These are phyloP conservation scores for Sporisorium reilianum DNA, from an alignment of 1,284 basidiomycete species.

Conservation along the genomic window DNA sequence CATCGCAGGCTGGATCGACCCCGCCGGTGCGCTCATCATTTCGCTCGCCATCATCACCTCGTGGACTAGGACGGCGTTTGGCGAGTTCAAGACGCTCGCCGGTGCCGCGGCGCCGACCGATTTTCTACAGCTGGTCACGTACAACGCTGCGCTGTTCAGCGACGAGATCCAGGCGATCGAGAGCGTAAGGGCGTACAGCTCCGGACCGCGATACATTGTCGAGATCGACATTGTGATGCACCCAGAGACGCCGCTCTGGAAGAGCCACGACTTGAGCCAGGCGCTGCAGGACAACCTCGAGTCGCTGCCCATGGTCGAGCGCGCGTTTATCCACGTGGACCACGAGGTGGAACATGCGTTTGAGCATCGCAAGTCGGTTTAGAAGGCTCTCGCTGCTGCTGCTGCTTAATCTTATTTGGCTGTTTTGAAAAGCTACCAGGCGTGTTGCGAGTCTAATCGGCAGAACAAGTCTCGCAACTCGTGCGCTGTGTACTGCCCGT, in stretches of 20 bases:
- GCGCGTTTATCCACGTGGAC: slow-evolving; percentile 62
- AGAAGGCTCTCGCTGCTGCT: neutral
- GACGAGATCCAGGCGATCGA: slow-evolving; percentile 87
- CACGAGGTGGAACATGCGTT: slow-evolving; percentile 60
- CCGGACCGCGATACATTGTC: slow-evolving; percentile 83
- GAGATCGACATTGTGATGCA: slow-evolving; percentile 96
- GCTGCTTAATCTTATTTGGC: neutral
- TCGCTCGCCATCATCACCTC: slow-evolving; percentile 82
- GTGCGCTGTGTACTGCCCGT: slow-evolving; percentile 16
- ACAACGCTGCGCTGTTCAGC: slow-evolving; percentile 78
- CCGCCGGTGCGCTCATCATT: slow-evolving; percentile 80
- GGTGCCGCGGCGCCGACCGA: slow-evolving; percentile 91
- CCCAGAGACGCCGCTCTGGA: slow-evolving; percentile 86
- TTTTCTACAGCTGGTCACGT: slow-evolving; percentile 89
- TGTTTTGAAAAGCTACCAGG: slow-evolving; percentile 18
- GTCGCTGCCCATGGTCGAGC: slow-evolving; percentile 85
- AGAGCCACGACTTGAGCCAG: slow-evolving; percentile 91
- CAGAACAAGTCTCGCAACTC: slow-evolving; percentile 34
- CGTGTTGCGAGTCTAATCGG: slow-evolving; percentile 26
- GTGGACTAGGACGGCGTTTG: slow-evolving; percentile 73
- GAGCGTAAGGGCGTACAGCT: slow-evolving; percentile 72
- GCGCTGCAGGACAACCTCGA: slow-evolving; percentile 94
- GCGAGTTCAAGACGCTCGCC: slow-evolving; percentile 86
- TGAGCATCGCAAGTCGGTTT: slow-evolving; percentile 54
- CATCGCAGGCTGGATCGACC: slow-evolving; percentile 86